Percentiles rank a stretch among this genome's conserved stretches.
phyloP scores from a whole-genome alignment of 805 yeast genomes.

The Yamadazyma nakazawae region DNA sequence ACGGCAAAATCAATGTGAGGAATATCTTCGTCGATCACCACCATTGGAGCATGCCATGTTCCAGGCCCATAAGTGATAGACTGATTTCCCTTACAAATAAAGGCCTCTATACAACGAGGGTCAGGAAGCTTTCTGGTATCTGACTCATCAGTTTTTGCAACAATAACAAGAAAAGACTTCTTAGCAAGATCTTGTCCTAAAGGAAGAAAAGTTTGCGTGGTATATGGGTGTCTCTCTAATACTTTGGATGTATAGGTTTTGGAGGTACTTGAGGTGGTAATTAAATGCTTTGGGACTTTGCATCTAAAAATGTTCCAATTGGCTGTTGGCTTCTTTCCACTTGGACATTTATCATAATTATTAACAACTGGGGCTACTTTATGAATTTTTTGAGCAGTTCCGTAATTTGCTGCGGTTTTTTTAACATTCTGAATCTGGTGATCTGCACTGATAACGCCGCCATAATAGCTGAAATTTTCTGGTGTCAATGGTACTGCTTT shows the following conservation, averaged over 20 bases:
- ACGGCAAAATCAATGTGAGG: conserved; percentile 73
- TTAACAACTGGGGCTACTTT: conserved; percentile 68
- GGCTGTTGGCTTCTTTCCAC: conserved; percentile 50
- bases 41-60: conserved; percentile 97
- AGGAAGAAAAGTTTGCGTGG: conserved; percentile 90
- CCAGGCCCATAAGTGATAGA: conserved; percentile 85
- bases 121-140: conserved; percentile 54
- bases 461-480: conserved; percentile 61
- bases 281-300: conserved; percentile 66
- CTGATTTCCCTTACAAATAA: conserved; percentile 75
- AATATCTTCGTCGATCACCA: conserved; percentile 61
- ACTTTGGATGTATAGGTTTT: conserved; percentile 55
- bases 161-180: conserved; percentile 72
- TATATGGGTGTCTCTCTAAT: conserved; percentile 83
- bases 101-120: conserved; percentile 58
- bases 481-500: conserved; percentile 65
- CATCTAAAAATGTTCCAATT: conserved; percentile 85
- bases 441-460: conserved; percentile 74
- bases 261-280: conserved; percentile 19
- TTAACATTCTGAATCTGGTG: conserved; percentile 55
- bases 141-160: conserved; percentile 52
- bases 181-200: conserved; percentile 60
- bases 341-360: conserved; percentile 45
- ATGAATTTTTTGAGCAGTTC: conserved; percentile 82
- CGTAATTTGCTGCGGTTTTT: conserved; percentile 72